Evolutionary conservation across 345 rosid genomes (phyloP), one percentile per base, ranked within the genome.

Genomic region (Diplotaxis tenuifolia): DNA sequence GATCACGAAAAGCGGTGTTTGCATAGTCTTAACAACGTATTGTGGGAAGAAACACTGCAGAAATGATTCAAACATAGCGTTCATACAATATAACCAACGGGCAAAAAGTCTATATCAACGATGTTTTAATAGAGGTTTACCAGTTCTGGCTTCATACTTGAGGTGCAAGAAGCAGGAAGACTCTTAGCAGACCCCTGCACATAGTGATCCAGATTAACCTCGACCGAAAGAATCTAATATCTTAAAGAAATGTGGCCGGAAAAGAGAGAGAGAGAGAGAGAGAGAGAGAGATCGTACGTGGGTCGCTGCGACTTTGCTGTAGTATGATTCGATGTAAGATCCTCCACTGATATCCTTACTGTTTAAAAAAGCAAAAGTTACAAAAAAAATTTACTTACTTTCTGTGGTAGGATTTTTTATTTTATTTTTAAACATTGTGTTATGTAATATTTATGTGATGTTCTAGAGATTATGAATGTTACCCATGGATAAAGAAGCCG

Each of bases 1-100:
- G 34, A 90, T 77, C 72, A 96, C 78, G 65, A 96, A 96, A 25
- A 96, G 79, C 1, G 99, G 98, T 0, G 97, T 92, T 76, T 69
- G 78, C 49, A 96, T 75, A 58, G 84, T 78, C 18, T 65, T 72
- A 6, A 71, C 88, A 74, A 88, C 86, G 38, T 92, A 63, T 81
- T 96, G 92, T 0, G 99, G 99, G 90, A 96, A 96, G 91, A 96
- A 92, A 81, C 98, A 96, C 99, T 92, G 87, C 15, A 7, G 61
- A 57, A 8, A 4, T 16, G 5, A 10, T 55, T n/a, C 22, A 65
- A 59, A 54, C 19, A 71, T 65, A 42, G 21, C 11, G 20, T 28
- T 72, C 12, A 53, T 38, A 40, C 4, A 0, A 36, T 21, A 6
- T 66, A 64, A 23, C n/a, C 1, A 0, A 16, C 10, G 2, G 15